A percentile compares a stretch with the other conserved stretches of the same genome.
phyloP scores from a whole-genome alignment of 768 basidiomycete species.

The Coprinopsis marcescibilis region DNA sequence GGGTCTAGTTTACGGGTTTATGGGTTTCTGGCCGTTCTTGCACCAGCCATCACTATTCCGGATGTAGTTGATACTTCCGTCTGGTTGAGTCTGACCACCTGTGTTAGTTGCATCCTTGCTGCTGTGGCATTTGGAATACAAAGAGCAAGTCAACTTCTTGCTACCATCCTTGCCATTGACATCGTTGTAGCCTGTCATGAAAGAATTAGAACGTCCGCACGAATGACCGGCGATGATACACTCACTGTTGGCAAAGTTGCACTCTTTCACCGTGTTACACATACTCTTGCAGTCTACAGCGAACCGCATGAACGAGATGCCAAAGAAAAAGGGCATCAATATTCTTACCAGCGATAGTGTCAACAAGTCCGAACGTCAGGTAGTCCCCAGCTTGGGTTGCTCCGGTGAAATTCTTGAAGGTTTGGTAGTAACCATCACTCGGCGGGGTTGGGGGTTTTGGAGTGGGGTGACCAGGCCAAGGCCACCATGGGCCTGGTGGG shows the following conservation, averaged over 20 bases:
- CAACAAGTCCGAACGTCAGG: conserved; percentile 39
- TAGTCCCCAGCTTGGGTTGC: conserved; percentile 38
- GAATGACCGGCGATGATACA: conserved; percentile 2
- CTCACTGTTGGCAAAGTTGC: conserved; percentile 39
- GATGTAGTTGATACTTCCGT: conserved; percentile 37
- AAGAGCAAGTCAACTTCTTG: conserved; percentile 37
- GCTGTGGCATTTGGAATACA: conserved; percentile 33
- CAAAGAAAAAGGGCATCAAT: background rate
- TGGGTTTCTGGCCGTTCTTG: conserved; percentile 18
- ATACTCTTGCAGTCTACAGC: conserved; percentile 37
- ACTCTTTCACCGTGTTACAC: conserved; percentile 35
- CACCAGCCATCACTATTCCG: conserved; percentile 36
- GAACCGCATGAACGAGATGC: background rate
- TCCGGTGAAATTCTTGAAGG: conserved; percentile 35
- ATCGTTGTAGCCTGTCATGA: conserved; percentile 34
- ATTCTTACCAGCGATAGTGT: conserved; percentile 31
- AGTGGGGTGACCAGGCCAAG: conserved; percentile 6
- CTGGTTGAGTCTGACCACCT: conserved; percentile 39
- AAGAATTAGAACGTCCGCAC: background rate
- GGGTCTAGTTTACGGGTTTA: no score
- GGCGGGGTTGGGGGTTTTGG: conserved; percentile 14
- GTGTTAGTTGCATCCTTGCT: conserved; percentile 32
- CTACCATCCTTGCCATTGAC: conserved; percentile 42
- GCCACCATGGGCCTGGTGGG: conserved; percentile 8
- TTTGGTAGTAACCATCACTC: conserved; percentile 30